Base-by-base conservation (phyloP, 345 rosid species). In the Heritiera fomes region DNA sequence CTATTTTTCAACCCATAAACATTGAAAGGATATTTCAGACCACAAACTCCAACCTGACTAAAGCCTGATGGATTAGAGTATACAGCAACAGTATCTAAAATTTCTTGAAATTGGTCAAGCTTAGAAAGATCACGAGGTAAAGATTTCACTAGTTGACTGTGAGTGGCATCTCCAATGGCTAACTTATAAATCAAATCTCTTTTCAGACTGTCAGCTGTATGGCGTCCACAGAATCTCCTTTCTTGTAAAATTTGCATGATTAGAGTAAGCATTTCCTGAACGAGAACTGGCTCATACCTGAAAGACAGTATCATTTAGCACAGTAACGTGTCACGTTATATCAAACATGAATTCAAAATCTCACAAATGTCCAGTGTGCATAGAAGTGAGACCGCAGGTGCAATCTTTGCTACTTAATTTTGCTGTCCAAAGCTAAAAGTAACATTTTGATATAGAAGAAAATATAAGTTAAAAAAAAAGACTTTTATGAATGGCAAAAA, bases 141-240 rank as follows among this genome's bases (percentile, higher is more conserved):
- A 79, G 93, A 88, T 84, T 89, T 92, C 82, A 92, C 87, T 83
- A 96, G 79, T 71, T 94, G 98, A 86, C 99, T 96, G 71, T 80
- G 99, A 83, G 99, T 92, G 80, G 93, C 89, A 89, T 96, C 92
- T 83, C 97, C 97, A 80, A 89, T 83, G 74, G 97, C 92, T 78
- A 96, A 86, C 89, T 87, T 96, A 83, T 87, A 90, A 78, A 96
- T 73, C 82, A 96, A 82, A 82, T 96, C 99, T 76, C 99, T 90
- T 88, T 87, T 92, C 88, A 96, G 84, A 86, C 87, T 89, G 78
- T 96, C 97, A 84, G 90, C 86, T 46, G 88, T 82, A 63, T 87
- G 87, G 75, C 85, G 82, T 79, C 99, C 98, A 81, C 91, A 96
- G 85, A 94, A 94, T 70, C 91, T 86, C 84, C 99, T 89, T 88